Evolutionary conservation across 2,329 filamentous ascomycete species (phyloP), one percentile per base, ranked within the genome.

Genomic region (Penicillium sp.): DNA sequence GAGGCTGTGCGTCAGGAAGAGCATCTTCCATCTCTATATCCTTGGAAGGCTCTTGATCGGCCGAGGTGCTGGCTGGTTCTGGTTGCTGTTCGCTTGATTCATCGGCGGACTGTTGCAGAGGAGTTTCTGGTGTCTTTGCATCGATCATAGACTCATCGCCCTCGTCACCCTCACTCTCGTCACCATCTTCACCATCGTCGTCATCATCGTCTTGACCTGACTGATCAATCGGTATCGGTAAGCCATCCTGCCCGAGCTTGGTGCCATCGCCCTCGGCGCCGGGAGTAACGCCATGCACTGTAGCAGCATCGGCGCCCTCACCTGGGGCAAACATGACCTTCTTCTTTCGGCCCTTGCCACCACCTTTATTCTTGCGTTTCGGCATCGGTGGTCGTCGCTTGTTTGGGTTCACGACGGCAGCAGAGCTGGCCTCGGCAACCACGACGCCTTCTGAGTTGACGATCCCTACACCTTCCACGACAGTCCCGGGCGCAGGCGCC

Each of bases 351-450:
- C 90, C 90, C 56, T 91, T 84, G 7, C 90, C 90, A 29, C 89
- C 85, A 0, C 90, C 88, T 70, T 89, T 92, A 41, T 83, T 79
- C 78, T 93, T 96, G 70, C 90, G 87, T 70, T 91, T 91, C 0
- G 89, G 89, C 1, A 89, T 88, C 23, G 87, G 87, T 0, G 87
- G 87, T 54, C 87, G 84, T 66, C 87, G 84, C 66, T 79, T 80
- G 4, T 77, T 73, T 13, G 80, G 79, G 18, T 79, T 80, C 60
- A 69, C 61, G 8, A 73, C 69, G 37, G 70, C 61, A 71, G 76
- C 63, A 69, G 78, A 61, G 68, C 63, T 56, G 68, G 75, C 74
- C 39, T 77, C 69, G 21, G 78, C 79, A 55, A 84, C 83, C 17
- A 85, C 77, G 17, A 84, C 75, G 30, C 83, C 84, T 51, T 86